Base-by-base conservation (phyloP, 2,329 filamentous ascomycete genomes). In the Cytospora schulzeri region DNA sequence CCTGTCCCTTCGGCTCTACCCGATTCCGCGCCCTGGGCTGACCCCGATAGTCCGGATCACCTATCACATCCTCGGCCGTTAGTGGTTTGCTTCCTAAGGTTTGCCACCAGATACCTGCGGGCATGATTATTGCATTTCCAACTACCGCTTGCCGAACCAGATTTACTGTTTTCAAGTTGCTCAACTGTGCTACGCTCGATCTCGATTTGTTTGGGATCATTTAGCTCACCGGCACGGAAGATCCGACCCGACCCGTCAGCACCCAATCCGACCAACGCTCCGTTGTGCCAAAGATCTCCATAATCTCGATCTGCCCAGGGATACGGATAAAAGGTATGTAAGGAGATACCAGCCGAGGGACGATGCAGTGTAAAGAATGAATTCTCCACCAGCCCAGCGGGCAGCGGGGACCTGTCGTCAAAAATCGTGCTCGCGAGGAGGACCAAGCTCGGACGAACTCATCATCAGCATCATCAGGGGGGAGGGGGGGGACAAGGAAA, bases 371-470 rank as follows among this genome's bases (percentile, higher is more conserved):
- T 55, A 19, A 61, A 61, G 51, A 61, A 55, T 61, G 33, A 38
- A 24, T 51, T 55, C 35, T 55, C 59, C 59, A 61, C 59, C 59
- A 55, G 15, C 38, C 59, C 59, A 45, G 15, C 17, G 38, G 38
- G n/a, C n/a, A n/a, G n/a, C n/a, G n/a, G 59, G 59, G 59, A 61
- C 48, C 51, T 55, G 59, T 61, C 59, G 59, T 55, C 59, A 41
- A 62, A 50, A 62, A 50, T 62, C 60, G 55, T 45, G 60, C 55
- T 38, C 60, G 31, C 52, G 38, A 62, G n/a, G 60, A 51, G 54
- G 38, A 56, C 55, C 38, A 41, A 50, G 60, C 55, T 62, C 52
- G 60, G 60, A 51, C 41, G 52, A 51, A 51, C 48, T 54, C 60
- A 62, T 41, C 38, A 41, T 41, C 38, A 41, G 1, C 33, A 35